A percentile compares a stretch with the other conserved stretches of the same genome.
Conservation (phyloP, 2,329 filamentous ascomycete species). For the Mollisia scopiformis region DNA sequence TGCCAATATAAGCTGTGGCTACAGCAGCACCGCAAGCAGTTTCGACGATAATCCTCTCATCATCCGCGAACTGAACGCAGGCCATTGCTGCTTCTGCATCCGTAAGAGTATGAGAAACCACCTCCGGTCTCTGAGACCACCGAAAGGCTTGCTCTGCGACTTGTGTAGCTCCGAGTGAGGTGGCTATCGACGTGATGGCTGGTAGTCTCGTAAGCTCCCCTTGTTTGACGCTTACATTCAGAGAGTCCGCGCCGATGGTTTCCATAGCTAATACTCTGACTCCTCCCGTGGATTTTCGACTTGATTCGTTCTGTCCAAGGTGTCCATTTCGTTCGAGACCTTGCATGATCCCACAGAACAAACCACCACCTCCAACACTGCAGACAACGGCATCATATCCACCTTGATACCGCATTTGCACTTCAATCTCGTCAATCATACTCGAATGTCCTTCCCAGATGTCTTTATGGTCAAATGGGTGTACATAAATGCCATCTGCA, state of each 20-base stretch:
- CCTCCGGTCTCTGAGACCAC: conserved; percentile 47
- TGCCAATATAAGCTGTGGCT: conserved; percentile 66
- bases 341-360: conserved; percentile 76
- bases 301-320: not conserved
- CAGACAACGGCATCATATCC: conserved; percentile 72
- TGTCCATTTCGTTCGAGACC: conserved; percentile 43
- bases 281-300: not conserved
- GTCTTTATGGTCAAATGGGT: conserved; percentile 69
- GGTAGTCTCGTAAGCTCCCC: conserved; percentile 64
- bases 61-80: conserved; percentile 77
- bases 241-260: conserved; percentile 72
- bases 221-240: conserved; percentile 63
- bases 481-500: conserved; percentile 61
- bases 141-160: conserved; percentile 71
- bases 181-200: conserved; percentile 76
- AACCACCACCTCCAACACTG: conserved; percentile 78
- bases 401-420: conserved; percentile 22
- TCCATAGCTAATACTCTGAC: conserved; percentile 71
- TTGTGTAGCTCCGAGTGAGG: conserved; percentile 69
- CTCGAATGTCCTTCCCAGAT: conserved; percentile 68
- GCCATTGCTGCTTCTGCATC: conserved; percentile 82
- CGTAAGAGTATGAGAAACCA: conserved; percentile 47
- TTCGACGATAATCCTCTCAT: conserved; percentile 81
- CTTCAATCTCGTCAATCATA: conserved; percentile 50
- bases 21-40: conserved; percentile 82